Conservation (phyloP, 768 basidiomycete species). For the Plicaturopsis crispa region DNA sequence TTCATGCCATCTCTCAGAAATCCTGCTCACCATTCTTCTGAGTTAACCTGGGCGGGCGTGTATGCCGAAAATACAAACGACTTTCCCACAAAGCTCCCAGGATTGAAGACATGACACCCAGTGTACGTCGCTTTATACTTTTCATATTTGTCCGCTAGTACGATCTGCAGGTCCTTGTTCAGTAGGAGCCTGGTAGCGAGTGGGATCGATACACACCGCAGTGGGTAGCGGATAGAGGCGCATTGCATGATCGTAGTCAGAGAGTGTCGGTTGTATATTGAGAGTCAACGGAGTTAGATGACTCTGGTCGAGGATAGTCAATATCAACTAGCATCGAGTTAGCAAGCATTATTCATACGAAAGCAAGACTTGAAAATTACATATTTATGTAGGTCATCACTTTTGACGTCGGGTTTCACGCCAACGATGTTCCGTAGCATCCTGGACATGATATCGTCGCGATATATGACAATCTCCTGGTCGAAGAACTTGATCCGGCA, state of each 20-base stretch:
- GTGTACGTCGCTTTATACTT: constrained; percentile 95
- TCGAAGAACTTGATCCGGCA: constrained; percentile 93
- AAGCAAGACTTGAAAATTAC: constrained; percentile 2
- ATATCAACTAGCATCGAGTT: constrained; percentile 63
- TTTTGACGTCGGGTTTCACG: constrained; percentile 72
- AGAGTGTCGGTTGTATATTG: constrained; percentile 77
- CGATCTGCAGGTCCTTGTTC: no score
- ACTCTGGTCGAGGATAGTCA: constrained; percentile 90
- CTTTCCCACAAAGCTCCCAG: constrained; percentile 83
- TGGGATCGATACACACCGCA: constrained; percentile 59
- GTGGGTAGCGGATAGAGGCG: constrained; percentile 94
- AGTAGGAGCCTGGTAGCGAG: no score
- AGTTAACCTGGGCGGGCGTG: constrained; percentile 76
- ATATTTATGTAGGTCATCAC: constrained; percentile 77
- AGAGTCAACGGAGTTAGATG: constrained; percentile 86
- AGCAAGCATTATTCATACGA: constrained; percentile 1
- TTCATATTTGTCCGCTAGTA: constrained; percentile 95
- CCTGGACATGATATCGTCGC: constrained; percentile 88
- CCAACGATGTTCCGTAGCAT: constrained; percentile 91
- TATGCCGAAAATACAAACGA: constrained; percentile 87
- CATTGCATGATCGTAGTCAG: constrained; percentile 88
- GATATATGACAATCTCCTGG: constrained; percentile 90
- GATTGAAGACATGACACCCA: constrained; percentile 98
- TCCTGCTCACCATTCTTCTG: constrained; percentile 68
- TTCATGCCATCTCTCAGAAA: no score